Evolutionary conservation across 2,329 filamentous ascomycete species (phyloP).

Genomic region (Monosporascus sp.): DNA sequence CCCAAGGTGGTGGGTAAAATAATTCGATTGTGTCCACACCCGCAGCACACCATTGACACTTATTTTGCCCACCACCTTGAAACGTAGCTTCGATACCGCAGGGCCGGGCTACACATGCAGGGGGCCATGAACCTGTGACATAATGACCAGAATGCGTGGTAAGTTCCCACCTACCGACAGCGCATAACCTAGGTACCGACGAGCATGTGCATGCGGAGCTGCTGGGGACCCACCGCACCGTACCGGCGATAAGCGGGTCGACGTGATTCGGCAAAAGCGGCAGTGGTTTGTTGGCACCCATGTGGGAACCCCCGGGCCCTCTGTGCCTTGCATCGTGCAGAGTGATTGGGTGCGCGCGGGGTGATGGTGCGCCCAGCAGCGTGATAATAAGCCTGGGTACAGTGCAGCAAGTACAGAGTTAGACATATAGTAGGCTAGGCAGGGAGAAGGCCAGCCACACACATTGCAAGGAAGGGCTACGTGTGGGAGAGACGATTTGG

Average conservation of each 20-base stretch:
- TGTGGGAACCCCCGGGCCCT: not conserved
- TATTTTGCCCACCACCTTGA: not conserved
- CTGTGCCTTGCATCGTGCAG: not conserved
- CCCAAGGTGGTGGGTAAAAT: too few relatives aligned
- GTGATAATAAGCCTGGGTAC: too few relatives aligned
- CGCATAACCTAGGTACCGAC: too few relatives aligned
- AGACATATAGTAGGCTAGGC: too few relatives aligned
- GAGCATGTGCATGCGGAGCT: too few relatives aligned
- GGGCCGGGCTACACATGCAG: not conserved
- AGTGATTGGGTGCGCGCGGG: not conserved
- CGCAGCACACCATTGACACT: not conserved
- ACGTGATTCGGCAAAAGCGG: not conserved
- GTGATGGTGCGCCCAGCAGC: not conserved
- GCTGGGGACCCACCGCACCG: not conserved
- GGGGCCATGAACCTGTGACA: not conserved
- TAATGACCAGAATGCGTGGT: not conserved
- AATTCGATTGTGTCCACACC: not conserved
- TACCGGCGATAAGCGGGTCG: not conserved
- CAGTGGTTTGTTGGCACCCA: not conserved
- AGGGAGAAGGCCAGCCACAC: too few relatives aligned
- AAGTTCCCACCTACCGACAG: not conserved
- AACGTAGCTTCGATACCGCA: not conserved
- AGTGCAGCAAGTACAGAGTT: too few relatives aligned
- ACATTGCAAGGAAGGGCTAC: too few relatives aligned
- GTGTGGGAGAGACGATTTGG: too few relatives aligned